A percentile compares a stretch with the other conserved stretches of the same genome.
Evolutionary conservation across 192 early-diverging fungal species (phyloP).

Genomic region (Coemansia reversa): DNA sequence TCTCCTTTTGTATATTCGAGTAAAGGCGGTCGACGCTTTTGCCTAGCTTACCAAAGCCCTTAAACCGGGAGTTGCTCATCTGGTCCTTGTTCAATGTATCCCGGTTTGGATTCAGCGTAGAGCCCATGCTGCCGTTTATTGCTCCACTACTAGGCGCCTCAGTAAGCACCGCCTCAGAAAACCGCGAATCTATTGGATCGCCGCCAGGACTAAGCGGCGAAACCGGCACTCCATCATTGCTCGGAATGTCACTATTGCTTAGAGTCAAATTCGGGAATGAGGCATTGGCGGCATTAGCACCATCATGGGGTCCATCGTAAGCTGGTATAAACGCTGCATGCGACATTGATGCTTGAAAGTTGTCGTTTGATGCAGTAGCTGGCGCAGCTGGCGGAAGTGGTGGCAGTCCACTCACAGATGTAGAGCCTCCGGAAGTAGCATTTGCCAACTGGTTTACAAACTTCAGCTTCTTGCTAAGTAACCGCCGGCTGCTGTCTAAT

Average conservation of each 20-base stretch:
- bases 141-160: conserved; percentile 31
- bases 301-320: conserved; percentile 12
- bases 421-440: too few relatives aligned
- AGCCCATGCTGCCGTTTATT: conserved; percentile 12
- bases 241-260: conserved; percentile 35
- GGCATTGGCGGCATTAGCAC: conserved; percentile 17
- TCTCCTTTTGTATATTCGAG: conserved; percentile 55
- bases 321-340: conserved; percentile 29
- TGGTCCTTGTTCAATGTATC: conserved; percentile 51
- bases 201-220: conserved; percentile 46
- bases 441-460: conserved; percentile 26
- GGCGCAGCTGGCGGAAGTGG: conserved; percentile 13
- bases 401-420: not conserved
- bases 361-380: conserved; percentile 36
- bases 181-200: conserved; percentile 16
- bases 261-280: conserved; percentile 42
- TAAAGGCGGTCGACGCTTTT: conserved; percentile 56
- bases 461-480: conserved; percentile 51
- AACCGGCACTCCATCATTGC: conserved; percentile 18
- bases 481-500: conserved; percentile 44
- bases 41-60: conserved; percentile 50
- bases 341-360: conserved; percentile 30
- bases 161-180: conserved; percentile 22
- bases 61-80: conserved; percentile 49
- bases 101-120: conserved; percentile 17